Evolutionary conservation across 805 yeast species (phyloP), one percentile per base, ranked within the genome.

Genomic region (Candida hungchunana): DNA sequence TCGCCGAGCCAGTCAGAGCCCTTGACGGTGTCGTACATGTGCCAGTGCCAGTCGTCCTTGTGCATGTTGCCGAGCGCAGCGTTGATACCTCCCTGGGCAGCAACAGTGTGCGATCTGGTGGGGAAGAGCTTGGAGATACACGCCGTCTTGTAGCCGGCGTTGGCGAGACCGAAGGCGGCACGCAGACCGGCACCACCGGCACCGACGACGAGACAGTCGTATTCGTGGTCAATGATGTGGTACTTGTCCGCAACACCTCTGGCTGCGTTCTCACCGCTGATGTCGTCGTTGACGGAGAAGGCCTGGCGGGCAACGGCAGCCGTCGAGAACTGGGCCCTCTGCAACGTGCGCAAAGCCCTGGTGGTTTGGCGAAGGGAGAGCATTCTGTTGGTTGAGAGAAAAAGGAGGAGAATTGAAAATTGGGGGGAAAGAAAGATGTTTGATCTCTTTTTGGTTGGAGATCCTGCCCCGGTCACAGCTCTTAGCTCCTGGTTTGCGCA

Each of bases 1-100:
- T 90, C 98, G 59, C 98, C 98, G 46, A 90, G 78, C 98, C 98
- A 90, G 69, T 90, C 98, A 8, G 97, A 88, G 47, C 98, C 98
- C 70, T 90, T 90, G 54, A 90, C 97, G 55, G 98, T 90, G 62
- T 90, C 98, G 67, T 93, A 90, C 97, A 90, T 89, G 66, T 90
- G 98, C 97, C 97, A 93, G 66, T 86, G 95, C 98, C 98, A 90
- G 71, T 89, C 89, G 65, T 90, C 98, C 51, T 77, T 73, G 71
- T 93, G 97, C 96, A 90, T 90, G 74, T 90, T 90, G 52, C 97
- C 98, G 48, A 90, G 74, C 20, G 98, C 98, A 50, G 97, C 98
- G 58, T 90, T 90, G 67, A 90, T 93, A 71, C 98, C 98, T 68
- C 98, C 98, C 68, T 90, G 98, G 34, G 98, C 98, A 39, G 97